phyloP scores from a whole-genome alignment of 331 rosid genomes.

The Quercus lobata region DNA sequence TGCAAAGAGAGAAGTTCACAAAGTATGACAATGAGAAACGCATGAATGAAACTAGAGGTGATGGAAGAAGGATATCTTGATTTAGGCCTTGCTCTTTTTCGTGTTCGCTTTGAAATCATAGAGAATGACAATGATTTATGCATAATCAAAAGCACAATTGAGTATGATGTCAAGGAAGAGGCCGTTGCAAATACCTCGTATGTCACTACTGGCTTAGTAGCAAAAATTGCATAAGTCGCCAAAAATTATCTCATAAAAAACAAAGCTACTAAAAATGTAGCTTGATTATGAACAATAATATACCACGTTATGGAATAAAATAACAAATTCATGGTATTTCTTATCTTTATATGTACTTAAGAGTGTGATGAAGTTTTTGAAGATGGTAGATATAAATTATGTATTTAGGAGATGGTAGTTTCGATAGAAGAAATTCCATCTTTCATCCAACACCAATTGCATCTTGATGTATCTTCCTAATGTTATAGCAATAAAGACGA shows the following conservation, averaged over 20 bases:
- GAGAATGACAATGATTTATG: conserved; percentile 39
- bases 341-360: not conserved
- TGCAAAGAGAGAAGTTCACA: conserved; percentile 40
- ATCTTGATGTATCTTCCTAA: too few species aligned
- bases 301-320: not conserved
- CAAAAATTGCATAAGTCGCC: not conserved
- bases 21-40: conserved; percentile 49
- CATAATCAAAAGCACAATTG: conserved; percentile 41
- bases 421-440: too few species aligned
- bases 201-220: conserved; percentile 24
- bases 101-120: conserved; percentile 40
- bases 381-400: too few species aligned
- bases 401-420: too few species aligned
- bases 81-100: conserved; percentile 39
- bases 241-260: not conserved
- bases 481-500: too few species aligned
- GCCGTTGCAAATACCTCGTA: conserved; percentile 40
- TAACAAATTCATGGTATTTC: not conserved
- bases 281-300: not conserved
- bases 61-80: conserved; percentile 72
- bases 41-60: conserved; percentile 52
- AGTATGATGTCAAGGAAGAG: conserved; percentile 57
- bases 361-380: too few species aligned
- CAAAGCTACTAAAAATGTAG: not conserved
- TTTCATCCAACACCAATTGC: too few species aligned